Evolutionary conservation across 2,329 filamentous ascomycete species (phyloP).

Genomic region (Colletotrichum falcatum): DNA sequence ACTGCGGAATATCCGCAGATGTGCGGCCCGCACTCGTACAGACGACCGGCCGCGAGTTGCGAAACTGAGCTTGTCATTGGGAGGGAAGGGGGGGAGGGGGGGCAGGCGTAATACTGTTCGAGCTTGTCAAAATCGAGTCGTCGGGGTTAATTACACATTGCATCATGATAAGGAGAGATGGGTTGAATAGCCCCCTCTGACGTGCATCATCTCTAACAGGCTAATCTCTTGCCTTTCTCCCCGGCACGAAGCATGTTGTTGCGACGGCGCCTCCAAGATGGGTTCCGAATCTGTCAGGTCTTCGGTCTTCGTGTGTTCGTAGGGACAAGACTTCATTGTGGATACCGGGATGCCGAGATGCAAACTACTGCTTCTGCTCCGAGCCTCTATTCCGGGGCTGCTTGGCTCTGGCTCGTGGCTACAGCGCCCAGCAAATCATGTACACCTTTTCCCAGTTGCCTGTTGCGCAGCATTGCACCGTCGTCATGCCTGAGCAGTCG

Average conservation of each 20-base stretch:
- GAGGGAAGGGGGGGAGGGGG: not conserved
- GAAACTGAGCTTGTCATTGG: not conserved
- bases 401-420: constrained; percentile 3
- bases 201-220: constrained; percentile 32
- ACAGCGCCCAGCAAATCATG: not conserved
- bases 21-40: constrained; percentile 23
- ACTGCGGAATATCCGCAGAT: constrained; percentile 16
- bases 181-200: constrained; percentile 29
- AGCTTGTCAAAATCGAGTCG: not conserved
- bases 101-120: not conserved
- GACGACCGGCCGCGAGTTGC: constrained; percentile 15
- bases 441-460: constrained; percentile 3
- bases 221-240: constrained; percentile 24
- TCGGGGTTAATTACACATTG: constrained; percentile 13
- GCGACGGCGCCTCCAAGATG: constrained; percentile 2
- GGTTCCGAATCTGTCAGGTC: not conserved
- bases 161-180: constrained; percentile 16
- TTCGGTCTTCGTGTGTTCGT: not conserved
- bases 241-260: constrained; percentile 20
- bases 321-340: constrained; percentile 1
- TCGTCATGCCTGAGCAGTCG: not conserved
- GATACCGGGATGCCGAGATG: constrained; percentile 1
- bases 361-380: constrained; percentile 16
- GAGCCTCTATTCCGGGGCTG: constrained; percentile 11
- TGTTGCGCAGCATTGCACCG: not conserved